Base-by-base conservation (phyloP, 2,329 filamentous ascomycete species). In the Paecilomyces fulvus region DNA sequence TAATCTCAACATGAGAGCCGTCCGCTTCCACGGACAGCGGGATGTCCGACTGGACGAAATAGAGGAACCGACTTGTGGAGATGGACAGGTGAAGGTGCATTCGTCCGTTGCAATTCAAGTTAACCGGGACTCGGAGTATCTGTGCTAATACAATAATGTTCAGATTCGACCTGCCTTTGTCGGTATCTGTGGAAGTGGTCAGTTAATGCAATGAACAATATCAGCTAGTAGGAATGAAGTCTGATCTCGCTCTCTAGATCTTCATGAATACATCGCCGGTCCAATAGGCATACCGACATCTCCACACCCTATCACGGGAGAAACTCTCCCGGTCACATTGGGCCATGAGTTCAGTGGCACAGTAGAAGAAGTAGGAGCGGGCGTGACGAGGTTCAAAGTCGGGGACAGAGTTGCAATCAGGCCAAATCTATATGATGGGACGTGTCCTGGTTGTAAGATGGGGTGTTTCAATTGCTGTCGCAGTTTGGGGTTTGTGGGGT, bases 271-370 rank as follows among this genome's bases (percentile, higher is more conserved):
- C 61, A 70, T 79, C 51, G 72, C 74, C 12, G 76, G 75, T 2
- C 73, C 74, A 12, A 78, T 71, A 25, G 77, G 80, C 67, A 76
- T 78, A 1, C 80, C 82, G 2, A 60, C 59, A 11, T 60, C 54
- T 4, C 81, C 83, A 0, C 84, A 87, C 62, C 78, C 78, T 1
- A 68, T 86, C 21, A 87, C 83, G 0, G 73, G 77, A 30, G 81
- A 82, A 56, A 75, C 73, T 0, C 75, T 83, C 33, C 85, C 84
- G 3, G 75, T 86, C 9, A 83, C 78, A 0, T 73, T 87, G 9
- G 85, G 85, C 25, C 85, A 88, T 64, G 85, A 88, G 64, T 84
- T 87, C 67, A 81, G 78, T 3, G 85, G 84, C 10, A 77, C 78
- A 1, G 73, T 88, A 30, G 75, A 78, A 10, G 81, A 85, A 60